Base-by-base conservation (phyloP, 352 stramenopile species). In the Globisporangium uncinulatum region DNA sequence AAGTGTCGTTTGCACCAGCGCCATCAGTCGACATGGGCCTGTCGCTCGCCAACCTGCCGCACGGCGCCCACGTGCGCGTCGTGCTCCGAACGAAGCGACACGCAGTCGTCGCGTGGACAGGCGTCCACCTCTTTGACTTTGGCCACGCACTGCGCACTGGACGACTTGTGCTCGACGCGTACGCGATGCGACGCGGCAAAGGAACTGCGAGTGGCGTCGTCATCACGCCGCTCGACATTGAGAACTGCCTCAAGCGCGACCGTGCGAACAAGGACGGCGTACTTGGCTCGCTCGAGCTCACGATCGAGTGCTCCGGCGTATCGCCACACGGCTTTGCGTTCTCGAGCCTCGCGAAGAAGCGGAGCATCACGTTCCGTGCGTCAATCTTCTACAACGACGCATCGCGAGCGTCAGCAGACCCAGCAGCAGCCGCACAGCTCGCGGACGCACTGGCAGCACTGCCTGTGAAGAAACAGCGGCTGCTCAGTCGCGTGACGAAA, bases 61-160 rank as follows among this genome's bases (percentile, higher is more conserved):
- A 92, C 42, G 86, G 84, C 1, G 86, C 83, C 2, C 83, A 92
- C 45, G 52, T 94, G 13, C 71, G 79, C 8, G 63, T 94, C 39
- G 65, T 83, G 2, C 67, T 92, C 34, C 63, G 65, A 20, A 70
- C 61, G 3, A 92, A 86, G 47, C 54, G 64, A 5, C 61, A 58
- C 43, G 64, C 66, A 19, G 20, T 65, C 0, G 51, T 73, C 44
- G 82, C 65, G 17, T 95, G 86, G 86, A 82, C 69, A 14, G 86
- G 82, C 3, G 45, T 89, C 10, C 78, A 92, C 21, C 57, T 94
- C 9, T 93, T 95, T 31, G 83, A 92, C 48, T 95, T 94, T 60
- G 77, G 85, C 2, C 83, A 95, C 43, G 74, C 65, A 0, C 58
- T 95, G 45, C 66, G 82, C 34, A 77, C 59, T 17, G 83, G 83